Base-by-base conservation (phyloP, 2,329 filamentous ascomycete genomes). In the Xylaria sp. region DNA sequence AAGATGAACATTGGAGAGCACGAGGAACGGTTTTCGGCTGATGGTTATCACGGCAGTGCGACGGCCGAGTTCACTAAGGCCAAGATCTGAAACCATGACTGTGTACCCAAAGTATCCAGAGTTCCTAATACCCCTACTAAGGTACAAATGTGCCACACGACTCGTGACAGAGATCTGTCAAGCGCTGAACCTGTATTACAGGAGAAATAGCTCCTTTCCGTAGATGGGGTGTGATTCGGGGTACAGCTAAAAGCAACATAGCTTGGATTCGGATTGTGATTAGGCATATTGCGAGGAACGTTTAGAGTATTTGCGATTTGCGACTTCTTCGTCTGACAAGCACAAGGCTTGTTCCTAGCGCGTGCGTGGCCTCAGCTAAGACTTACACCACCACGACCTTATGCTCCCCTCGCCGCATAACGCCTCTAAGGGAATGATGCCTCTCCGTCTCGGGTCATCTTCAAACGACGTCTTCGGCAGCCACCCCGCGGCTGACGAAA, bases 11-110 rank as follows among this genome's bases (percentile, higher is more conserved):
- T 60, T 48, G 48, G 52, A 25, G 23, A 48, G 56, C 20, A 8
- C 37, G 55, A 50, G 56, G 56, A 61, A 56, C 39, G 50, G 57
- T 50, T 23, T 48, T 20, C 44, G 28, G 64, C 61, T 50, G n/a
- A 61, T 13, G 50, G 63, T 50, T 48, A 61, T 48, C 20, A 62
- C n/a, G 62, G 32, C 48, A 44, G 28, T 9, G 1, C 39, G 39
- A 46, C 7, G 15, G 18, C 41, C 41, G 5, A 46, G 15, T n/a
- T 13, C 41, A 52, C 63, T 39, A 58, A 8, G 46, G n/a, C 54
- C 44, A 57, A 63, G 57, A 62, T 37, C 25, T 65, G 20, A 51
- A 15, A 58, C 39, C 41, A 51, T 41, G 51, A 58, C 46, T 32
- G 48, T 56, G 15, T 39, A 52, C n/a, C 8, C 10, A 23, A 48